Evolutionary conservation across 176 grass and related monocot species (phyloP).

Genomic region (Leersia perrieri): DNA sequence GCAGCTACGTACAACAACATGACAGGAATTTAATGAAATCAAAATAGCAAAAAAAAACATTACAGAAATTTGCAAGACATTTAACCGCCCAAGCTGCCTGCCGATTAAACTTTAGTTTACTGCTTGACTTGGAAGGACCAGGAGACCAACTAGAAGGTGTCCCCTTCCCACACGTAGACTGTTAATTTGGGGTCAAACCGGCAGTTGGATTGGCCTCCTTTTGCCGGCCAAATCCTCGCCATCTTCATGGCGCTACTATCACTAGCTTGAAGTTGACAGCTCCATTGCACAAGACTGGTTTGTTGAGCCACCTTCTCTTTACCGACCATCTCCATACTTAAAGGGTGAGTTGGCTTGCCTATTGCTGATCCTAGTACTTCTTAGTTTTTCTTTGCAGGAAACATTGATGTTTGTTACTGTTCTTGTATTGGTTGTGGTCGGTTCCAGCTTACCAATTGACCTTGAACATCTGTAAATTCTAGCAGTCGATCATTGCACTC

Average conservation of each 20-base stretch:
- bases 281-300: background rate
- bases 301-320: too few species aligned
- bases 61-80: too few species aligned
- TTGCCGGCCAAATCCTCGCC: background rate
- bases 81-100: background rate
- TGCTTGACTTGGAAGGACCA: background rate
- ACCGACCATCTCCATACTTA: too few species aligned
- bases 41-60: too few species aligned
- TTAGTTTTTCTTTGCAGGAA: too few species aligned
- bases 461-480: background rate
- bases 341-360: too few species aligned
- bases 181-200: background rate
- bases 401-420: too few species aligned
- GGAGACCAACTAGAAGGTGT: background rate
- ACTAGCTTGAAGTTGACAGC: background rate
- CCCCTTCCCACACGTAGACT: background rate
- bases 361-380: too few species aligned
- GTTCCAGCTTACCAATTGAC: background rate
- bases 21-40: too few species aligned
- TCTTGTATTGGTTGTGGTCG: background rate
- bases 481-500: too few species aligned
- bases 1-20: background rate
- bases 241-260: background rate
- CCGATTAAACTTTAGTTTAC: background rate
- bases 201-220: background rate